These are phyloP conservation scores for Sugiyamaella pinicola DNA, from an alignment of 1,139 yeast genomes.

Conservation along the genomic window DNA sequence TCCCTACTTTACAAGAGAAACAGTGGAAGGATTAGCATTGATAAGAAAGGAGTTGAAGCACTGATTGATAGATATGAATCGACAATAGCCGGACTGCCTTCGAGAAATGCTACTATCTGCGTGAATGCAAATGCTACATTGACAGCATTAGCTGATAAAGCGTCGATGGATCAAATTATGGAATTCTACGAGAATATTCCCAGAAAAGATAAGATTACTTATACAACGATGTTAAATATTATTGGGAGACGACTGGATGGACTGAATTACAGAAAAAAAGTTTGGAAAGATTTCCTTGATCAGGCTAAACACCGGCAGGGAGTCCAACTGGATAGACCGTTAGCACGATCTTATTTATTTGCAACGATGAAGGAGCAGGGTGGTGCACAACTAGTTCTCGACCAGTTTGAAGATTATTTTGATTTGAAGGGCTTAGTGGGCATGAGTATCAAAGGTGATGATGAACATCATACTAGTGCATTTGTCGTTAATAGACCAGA, in stretches of 20 bases:
- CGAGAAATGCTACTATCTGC: conserved; percentile 7
- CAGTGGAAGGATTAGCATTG: not conserved
- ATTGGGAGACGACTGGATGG: conserved; percentile 20
- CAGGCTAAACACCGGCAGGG: conserved; percentile 10
- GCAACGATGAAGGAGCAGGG: conserved; percentile 15
- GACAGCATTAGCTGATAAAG: conserved; percentile 19
- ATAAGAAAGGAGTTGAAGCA: conserved; percentile 4
- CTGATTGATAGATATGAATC: conserved; percentile 9
- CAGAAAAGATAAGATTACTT: conserved; percentile 24
- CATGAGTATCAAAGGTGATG: not conserved
- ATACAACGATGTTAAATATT: conserved; percentile 26
- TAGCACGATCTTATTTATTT: conserved; percentile 24
- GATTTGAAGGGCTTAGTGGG: conserved; percentile 1
- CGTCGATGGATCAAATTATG: conserved; percentile 18
- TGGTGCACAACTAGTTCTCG: conserved; percentile 1
- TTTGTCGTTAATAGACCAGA: conserved; percentile 5
- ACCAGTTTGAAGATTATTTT: conserved; percentile 6
- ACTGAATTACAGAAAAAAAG: conserved; percentile 3
- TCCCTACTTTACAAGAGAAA: conserved; percentile 15
- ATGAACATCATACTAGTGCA: not conserved
- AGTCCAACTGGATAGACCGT: conserved; percentile 21
- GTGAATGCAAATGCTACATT: conserved; percentile 26
- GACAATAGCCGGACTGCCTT: conserved; percentile 8
- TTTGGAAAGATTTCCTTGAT: conserved; percentile 26
- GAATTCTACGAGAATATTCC: conserved; percentile 23